These are phyloP conservation scores for Excoecaria cochinchinensis DNA, from an alignment of 345 rosid species.

Conservation along the genomic window DNA sequence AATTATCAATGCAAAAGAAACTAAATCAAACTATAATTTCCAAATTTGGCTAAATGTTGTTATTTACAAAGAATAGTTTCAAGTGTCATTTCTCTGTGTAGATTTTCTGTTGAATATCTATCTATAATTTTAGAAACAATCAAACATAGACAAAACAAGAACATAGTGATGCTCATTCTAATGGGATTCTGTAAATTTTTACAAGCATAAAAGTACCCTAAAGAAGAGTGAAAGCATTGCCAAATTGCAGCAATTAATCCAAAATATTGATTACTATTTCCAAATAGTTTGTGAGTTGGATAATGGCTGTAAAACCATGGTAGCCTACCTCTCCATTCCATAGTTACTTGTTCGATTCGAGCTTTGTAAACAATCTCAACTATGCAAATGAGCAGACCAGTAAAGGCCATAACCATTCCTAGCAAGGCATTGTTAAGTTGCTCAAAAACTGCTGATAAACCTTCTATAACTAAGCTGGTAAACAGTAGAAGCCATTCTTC, in stretches of 20 bases:
- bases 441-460: not conserved
- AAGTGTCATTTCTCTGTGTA: not conserved
- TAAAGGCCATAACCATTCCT: not conserved
- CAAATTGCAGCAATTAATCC: constrained; percentile 2
- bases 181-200: not conserved
- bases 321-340: not conserved
- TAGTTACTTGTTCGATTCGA: not conserved
- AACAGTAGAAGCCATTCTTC: not conserved
- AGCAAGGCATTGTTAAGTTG: not conserved
- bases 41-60: too few relatives aligned
- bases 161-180: not conserved
- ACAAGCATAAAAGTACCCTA: not conserved
- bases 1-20: too few relatives aligned
- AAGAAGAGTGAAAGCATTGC: constrained; percentile 1
- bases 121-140: not conserved
- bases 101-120: not conserved
- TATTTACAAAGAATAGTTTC: too few relatives aligned
- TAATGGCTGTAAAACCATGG: not conserved
- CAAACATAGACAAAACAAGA: not conserved
- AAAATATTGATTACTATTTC: not conserved
- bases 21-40: too few relatives aligned
- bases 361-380: not conserved
- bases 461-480: not conserved
- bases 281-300: not conserved
- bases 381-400: not conserved